Base-by-base conservation (phyloP, 306 rosid genomes). In the Quillaja saponaria region DNA sequence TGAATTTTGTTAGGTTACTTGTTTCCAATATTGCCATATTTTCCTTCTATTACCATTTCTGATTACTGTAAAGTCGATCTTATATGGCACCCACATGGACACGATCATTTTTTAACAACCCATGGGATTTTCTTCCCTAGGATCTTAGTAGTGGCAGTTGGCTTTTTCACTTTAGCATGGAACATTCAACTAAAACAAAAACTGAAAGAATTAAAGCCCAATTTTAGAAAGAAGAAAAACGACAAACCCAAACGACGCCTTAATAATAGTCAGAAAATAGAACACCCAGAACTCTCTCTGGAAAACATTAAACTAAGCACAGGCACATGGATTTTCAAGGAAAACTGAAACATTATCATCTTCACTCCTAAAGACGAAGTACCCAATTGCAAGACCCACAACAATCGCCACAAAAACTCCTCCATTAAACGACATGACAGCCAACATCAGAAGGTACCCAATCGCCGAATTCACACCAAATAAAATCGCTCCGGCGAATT, bases 371-470 rank as follows among this genome's bases (percentile, higher is more conserved):
- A 86, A 92, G 13, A 67, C 21, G 58, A 81, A 71, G 54, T 85
- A 85, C n/a, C 99, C 99, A 14, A 79, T 20, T 20, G 87, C 73
- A 2, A 92, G 90, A 54, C 98, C 98, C 41, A 86, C 34, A 1
- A 81, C 95, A 28, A 88, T 34, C 1, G 95, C 95, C 14, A 88
- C 60, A 44, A 92, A 86, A 8, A 88, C 95, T 12, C 98, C 98
- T 3, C 94, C 96, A 65, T 92, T 92, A 53, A 71, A 92, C 4
- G 98, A 92, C 98, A 92, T 92, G 33, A 88, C 63, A 21, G 98
- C 83, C 58, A 92, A 64, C 98, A 92, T 92, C 68, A 92, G 66
- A 59, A 88, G 18, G 71, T 92, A 92, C 12, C 98, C 98, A 66
- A 92, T 81, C 82, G 86, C 90, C 38, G 98, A 76, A 35, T 82